phyloP scores from a whole-genome alignment of 192 early-diverging fungal genomes.

The Cetraspora pellucida region DNA sequence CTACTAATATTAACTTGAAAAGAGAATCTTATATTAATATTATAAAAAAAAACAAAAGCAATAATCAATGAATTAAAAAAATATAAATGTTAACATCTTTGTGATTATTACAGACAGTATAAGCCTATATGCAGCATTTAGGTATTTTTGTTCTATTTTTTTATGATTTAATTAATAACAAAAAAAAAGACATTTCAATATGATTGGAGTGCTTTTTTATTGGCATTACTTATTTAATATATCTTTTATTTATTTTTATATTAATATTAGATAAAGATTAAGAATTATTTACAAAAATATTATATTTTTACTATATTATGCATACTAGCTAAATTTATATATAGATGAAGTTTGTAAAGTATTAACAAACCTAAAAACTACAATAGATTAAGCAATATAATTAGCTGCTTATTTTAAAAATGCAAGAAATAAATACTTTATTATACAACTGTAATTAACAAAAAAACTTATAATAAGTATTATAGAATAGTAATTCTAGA shows the following conservation, averaged over 20 bases:
- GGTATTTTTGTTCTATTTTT: background rate
- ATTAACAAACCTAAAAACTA: constrained; percentile 6
- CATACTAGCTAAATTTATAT: background rate
- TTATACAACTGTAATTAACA: background rate
- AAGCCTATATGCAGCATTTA: background rate
- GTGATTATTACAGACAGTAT: constrained; percentile 21
- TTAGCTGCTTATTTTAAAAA: constrained; percentile 17
- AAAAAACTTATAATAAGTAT: background rate
- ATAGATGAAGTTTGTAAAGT: background rate
- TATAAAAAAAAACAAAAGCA: background rate
- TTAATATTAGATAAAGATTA: constrained; percentile 3
- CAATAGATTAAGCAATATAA: background rate
- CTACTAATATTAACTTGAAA: background rate
- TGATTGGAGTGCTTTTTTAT: too few relatives aligned
- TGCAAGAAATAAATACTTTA: constrained; percentile 16
- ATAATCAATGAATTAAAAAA: background rate
- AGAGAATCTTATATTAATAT: background rate
- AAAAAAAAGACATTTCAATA: too few relatives aligned
- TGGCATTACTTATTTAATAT: background rate
- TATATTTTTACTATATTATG: constrained; percentile 14
- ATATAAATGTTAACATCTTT: background rate
- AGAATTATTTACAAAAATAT: background rate
- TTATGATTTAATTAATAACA: background rate
- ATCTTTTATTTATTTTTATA: background rate
- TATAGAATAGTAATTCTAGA: background rate